Evolutionary conservation across 1,284 basidiomycete species (phyloP).

Genomic region (Sparassis latifolia): DNA sequence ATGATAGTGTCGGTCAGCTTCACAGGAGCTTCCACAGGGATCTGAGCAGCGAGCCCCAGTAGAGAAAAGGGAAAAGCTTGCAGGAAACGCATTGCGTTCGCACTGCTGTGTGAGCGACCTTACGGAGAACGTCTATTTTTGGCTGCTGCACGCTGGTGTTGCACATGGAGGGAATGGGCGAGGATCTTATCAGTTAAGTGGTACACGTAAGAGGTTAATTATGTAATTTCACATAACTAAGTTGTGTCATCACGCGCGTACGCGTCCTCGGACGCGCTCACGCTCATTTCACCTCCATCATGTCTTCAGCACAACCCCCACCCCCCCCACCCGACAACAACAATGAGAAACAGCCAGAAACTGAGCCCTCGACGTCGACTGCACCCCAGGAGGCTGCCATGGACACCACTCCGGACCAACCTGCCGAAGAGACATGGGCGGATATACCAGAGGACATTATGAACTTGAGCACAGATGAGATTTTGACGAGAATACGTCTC

Average conservation of each 20-base stretch:
- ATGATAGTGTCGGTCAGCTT: constrained; percentile 14
- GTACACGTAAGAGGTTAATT: background rate
- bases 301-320: constrained; percentile 63
- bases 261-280: background rate
- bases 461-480: constrained; percentile 72
- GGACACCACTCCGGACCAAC: constrained; percentile 68
- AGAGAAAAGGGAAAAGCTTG: constrained; percentile 28
- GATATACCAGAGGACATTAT: constrained; percentile 82
- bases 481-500: constrained; percentile 79
- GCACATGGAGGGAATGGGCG: background rate
- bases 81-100: constrained; percentile 29
- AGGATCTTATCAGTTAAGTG: background rate
- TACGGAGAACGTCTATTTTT: background rate
- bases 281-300: constrained; percentile 25
- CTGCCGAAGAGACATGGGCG: constrained; percentile 71
- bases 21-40: constrained; percentile 32
- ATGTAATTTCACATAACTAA: background rate
- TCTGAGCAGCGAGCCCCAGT: constrained; percentile 46
- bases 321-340: constrained; percentile 42
- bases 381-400: constrained; percentile 41
- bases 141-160: too few relatives aligned
- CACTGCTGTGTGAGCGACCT: background rate
- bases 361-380: constrained; percentile 29
- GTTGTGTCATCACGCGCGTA: background rate
- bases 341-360: constrained; percentile 40